Evolutionary conservation across 805 yeast genomes (phyloP), one percentile per base, ranked within the genome.

Genomic region (Metschnikowia corniflorae): DNA sequence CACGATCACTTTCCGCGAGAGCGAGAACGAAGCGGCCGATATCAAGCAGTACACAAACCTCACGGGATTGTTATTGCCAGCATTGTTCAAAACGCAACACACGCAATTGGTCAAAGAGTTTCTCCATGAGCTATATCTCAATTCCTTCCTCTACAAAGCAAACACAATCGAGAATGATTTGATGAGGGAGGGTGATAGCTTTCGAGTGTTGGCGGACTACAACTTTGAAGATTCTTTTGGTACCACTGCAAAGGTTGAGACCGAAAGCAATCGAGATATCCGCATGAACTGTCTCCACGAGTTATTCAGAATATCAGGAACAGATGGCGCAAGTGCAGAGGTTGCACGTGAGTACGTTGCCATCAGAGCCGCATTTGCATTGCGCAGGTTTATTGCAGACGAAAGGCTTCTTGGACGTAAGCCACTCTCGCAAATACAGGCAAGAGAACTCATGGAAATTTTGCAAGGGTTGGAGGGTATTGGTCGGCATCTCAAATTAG

Each of bases 371-470:
- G 77, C 83, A 0, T 69, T 84, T 42, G 71, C 77, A 0, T 58
- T 89, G 29, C 68, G 82, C 37, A 75, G 82, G 40, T 80, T 76
- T 43, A 63, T 84, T 6, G 76, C 82, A 12, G 88, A 84, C 45
- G 74, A 71, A 33, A 73, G 69, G 21, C 59, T 88, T 9, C 53
- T 81, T 5, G 75, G 78, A 23, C 64, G 57, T 20, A 73, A 73
- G 35, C 97, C 97, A 1, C 63, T 84, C 12, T 75, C 91, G 0
- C 68, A 72, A 26, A 57, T 84, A 6, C 86, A 86, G 46, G 75
- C 75, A 36, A 58, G 63, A 5, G 97, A 89, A 54, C 51, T 88
- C n/a, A 43, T 46, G 9, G 49, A 63, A 0, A 49, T 78, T 5
- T 47, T 81, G 16, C 40, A 55, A 4, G 82, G 84, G 0, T 47